Conservation (phyloP, 2,329 filamentous ascomycete species). For the Stagonosporopsis tanaceti region DNA sequence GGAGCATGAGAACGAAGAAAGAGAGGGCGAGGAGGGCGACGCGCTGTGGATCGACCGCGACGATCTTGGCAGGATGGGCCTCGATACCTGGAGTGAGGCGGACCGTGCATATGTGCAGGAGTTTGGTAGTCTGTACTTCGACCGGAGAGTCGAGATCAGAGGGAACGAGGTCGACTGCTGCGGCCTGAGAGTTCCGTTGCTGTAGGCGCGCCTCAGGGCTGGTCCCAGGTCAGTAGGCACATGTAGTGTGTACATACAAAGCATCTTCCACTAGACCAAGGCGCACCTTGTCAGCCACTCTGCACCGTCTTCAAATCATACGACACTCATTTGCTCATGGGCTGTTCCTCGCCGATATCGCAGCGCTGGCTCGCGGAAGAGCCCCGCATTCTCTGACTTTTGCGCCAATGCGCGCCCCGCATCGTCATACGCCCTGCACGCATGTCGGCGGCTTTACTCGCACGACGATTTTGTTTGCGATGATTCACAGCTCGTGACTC, state of each 20-base stretch:
- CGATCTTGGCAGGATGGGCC: conserved; percentile 74
- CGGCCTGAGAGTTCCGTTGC: conserved; percentile 66
- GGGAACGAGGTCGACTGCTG: conserved; percentile 77
- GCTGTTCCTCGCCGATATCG: neutral
- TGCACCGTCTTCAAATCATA: neutral
- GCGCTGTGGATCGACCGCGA: conserved; percentile 67
- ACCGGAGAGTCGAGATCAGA: conserved; percentile 68
- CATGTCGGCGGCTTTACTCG: conserved; percentile 17
- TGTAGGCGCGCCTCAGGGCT: conserved; percentile 24
- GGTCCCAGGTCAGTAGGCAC: neutral
- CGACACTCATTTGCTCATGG: conserved; percentile 5
- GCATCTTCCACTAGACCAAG: neutral
- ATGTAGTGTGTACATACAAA: neutral
- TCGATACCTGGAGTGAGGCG: conserved; percentile 77
- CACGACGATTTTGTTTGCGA: conserved; percentile 14
- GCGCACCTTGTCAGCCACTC: neutral
- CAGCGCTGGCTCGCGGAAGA: neutral
- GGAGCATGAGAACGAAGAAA: conserved; percentile 51
- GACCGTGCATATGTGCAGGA: conserved; percentile 75
- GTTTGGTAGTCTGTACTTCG: conserved; percentile 71
- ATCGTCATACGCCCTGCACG: conserved; percentile 19
- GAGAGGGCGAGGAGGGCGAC: conserved; percentile 43
- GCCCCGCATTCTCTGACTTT: conserved; percentile 20
- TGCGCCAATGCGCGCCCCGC: conserved; percentile 19
- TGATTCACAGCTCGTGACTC: conserved; percentile 20